Percentiles rank a stretch among this genome's conserved stretches.
These are phyloP conservation scores for Penicillium angulare DNA, from an alignment of 495 filamentous ascomycete species.

Conservation along the genomic window DNA sequence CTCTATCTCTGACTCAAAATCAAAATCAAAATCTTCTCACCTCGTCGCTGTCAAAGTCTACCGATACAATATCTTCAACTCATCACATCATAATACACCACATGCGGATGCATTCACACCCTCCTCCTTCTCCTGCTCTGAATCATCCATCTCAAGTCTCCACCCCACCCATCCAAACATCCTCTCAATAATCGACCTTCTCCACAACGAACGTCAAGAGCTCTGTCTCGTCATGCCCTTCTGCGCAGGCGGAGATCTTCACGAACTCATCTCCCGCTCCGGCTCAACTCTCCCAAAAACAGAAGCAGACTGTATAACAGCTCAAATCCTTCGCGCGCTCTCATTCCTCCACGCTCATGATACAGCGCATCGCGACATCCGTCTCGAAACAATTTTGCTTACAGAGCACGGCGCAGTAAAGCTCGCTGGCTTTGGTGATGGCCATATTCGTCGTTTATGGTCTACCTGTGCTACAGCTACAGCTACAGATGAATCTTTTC, in stretches of 20 bases:
- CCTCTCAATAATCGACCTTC: slow-evolving; percentile 85
- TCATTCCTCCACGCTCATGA: slow-evolving; percentile 95
- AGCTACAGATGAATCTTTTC: background rate
- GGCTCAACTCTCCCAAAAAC: slow-evolving; percentile 58
- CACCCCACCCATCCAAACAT: slow-evolving; percentile 77
- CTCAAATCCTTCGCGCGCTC: slow-evolving; percentile 95
- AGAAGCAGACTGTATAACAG: slow-evolving; percentile 93
- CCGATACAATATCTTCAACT: slow-evolving; percentile 77
- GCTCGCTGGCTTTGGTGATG: slow-evolving; percentile 94
- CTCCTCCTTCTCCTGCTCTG: slow-evolving; percentile 72
- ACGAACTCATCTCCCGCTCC: slow-evolving; percentile 79
- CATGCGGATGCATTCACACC: slow-evolving; percentile 77
- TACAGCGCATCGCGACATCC: slow-evolving; percentile 87
- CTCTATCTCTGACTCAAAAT: background rate
- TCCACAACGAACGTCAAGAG: slow-evolving; percentile 88
- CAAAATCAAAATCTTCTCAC: slow-evolving; percentile 40
- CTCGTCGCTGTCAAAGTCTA: slow-evolving; percentile 95
- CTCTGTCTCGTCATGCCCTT: slow-evolving; percentile 98
- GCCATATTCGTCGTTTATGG: slow-evolving; percentile 56
- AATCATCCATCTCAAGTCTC: slow-evolving; percentile 77
- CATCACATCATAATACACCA: too few relatives aligned
- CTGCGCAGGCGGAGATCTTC: slow-evolving; percentile 89
- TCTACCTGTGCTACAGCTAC: slow-evolving; percentile 6
- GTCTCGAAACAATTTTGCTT: slow-evolving; percentile 94
- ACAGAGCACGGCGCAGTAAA: slow-evolving; percentile 86